Evolutionary conservation across 495 filamentous ascomycete genomes (phyloP).

Genomic region (Aspergillus affinis): DNA sequence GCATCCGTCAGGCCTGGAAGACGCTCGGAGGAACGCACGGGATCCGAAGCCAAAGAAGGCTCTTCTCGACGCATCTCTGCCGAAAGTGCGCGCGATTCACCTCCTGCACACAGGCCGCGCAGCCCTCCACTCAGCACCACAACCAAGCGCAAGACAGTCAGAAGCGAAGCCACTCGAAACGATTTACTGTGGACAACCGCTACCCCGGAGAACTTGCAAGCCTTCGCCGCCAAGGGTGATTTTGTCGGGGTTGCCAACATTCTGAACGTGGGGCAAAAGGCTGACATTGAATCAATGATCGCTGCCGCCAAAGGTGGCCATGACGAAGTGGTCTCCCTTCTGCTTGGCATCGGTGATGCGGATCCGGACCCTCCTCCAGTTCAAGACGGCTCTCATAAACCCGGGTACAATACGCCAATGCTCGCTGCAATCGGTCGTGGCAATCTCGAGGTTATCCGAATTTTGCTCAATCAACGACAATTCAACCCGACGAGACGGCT

Average conservation of each 20-base stretch:
- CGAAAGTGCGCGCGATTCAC: constrained; percentile 65
- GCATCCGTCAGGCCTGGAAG: constrained; percentile 48
- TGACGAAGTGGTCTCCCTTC: constrained; percentile 76
- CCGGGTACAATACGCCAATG: constrained; percentile 79
- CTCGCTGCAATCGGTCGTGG: constrained; percentile 90
- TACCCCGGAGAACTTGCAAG: constrained; percentile 68
- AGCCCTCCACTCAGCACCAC: constrained; percentile 46
- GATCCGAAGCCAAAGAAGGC: constrained; percentile 52
- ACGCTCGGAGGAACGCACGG: constrained; percentile 61
- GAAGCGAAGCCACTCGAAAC: constrained; percentile 61
- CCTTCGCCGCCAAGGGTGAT: constrained; percentile 82
- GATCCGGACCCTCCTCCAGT: constrained; percentile 76
- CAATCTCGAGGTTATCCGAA: constrained; percentile 75
- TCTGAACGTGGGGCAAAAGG: constrained; percentile 70
- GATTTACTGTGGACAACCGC: constrained; percentile 62
- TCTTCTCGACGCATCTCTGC: constrained; percentile 66
- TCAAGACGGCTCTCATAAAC: constrained; percentile 41
- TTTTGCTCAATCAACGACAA: constrained; percentile 72
- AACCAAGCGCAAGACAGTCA: constrained; percentile 52
- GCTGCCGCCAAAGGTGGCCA: constrained; percentile 93
- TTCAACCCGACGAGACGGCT: constrained; percentile 75
- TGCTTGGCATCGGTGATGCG: constrained; percentile 76
- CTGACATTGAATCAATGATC: constrained; percentile 82
- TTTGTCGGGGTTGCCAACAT: constrained; percentile 75
- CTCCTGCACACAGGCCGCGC: constrained; percentile 45